phyloP scores from a whole-genome alignment of 2,329 filamentous ascomycete species.

The Xylaria arbuscula region DNA sequence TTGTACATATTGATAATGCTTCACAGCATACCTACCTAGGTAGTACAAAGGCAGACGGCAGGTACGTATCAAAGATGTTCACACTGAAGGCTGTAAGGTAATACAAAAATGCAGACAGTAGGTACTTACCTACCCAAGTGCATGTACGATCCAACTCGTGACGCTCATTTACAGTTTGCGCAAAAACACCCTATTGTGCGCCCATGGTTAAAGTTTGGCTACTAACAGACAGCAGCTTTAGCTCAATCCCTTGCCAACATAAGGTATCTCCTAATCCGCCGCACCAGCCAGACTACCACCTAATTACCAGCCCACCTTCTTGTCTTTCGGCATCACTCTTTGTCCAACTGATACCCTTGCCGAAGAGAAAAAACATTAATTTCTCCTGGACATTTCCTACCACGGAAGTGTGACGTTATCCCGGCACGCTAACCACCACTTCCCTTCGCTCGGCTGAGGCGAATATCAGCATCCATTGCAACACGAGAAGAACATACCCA shows the following conservation, averaged over 20 bases:
- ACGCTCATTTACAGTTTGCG: slow-evolving; percentile 28
- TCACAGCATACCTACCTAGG: too few relatives aligned
- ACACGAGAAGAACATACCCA: slow-evolving; percentile 22
- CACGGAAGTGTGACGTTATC: slow-evolving; percentile 35
- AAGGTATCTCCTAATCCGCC: slow-evolving; percentile 12
- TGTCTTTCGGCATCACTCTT: slow-evolving; percentile 16
- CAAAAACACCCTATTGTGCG: slow-evolving; percentile 34
- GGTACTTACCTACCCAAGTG: not conserved
- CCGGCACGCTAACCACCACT: slow-evolving; percentile 24
- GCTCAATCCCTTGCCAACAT: slow-evolving; percentile 21
- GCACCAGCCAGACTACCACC: not conserved
- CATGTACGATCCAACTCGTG: slow-evolving; percentile 8
- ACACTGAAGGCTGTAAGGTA: too few relatives aligned
- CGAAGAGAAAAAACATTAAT: slow-evolving; percentile 4
- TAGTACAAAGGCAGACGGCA: too few relatives aligned
- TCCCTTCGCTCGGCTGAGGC: slow-evolving; percentile 11
- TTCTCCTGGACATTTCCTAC: slow-evolving; percentile 24
- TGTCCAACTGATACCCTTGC: slow-evolving; percentile 20
- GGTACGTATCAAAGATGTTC: too few relatives aligned
- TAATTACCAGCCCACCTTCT: not conserved
- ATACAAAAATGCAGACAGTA: not conserved
- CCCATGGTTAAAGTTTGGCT: slow-evolving; percentile 23
- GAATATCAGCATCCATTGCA: slow-evolving; percentile 19
- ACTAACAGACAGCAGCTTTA: slow-evolving; percentile 17
- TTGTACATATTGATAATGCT: too few relatives aligned